Evolutionary conservation across 108 stramenopile genomes (phyloP).

Genomic region (Aurantiochytrium sp.): DNA sequence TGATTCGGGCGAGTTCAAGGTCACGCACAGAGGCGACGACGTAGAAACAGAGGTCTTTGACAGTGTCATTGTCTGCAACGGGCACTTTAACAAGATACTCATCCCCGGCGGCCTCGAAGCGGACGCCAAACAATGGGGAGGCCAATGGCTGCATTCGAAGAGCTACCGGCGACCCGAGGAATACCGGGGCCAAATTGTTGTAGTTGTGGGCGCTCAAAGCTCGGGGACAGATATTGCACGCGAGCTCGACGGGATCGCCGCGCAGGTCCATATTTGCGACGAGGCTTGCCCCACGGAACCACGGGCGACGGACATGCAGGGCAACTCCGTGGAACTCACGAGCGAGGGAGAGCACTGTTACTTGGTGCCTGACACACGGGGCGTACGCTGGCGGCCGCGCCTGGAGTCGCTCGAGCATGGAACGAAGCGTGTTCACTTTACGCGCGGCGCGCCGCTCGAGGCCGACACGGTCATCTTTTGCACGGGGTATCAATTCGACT

Average conservation of each 20-base stretch:
- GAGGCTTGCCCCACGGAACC: neutral
- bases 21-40: neutral
- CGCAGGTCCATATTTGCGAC: neutral
- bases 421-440: neutral
- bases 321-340: neutral
- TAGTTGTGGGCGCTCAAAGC: slow-evolving; percentile 16
- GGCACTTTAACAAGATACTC: neutral
- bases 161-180: neutral
- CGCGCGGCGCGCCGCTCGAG: neutral
- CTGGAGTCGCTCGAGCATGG: neutral
- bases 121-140: neutral
- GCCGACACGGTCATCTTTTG: slow-evolving; percentile 11
- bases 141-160: neutral
- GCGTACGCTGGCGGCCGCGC: neutral
- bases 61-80: neutral
- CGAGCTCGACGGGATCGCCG: neutral
- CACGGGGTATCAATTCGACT: slow-evolving; percentile 13
- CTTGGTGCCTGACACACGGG: neutral
- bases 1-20: neutral
- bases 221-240: slow-evolving; percentile 20
- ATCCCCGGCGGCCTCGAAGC: neutral
- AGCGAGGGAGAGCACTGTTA: neutral
- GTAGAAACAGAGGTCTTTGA: neutral
- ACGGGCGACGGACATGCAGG: neutral
- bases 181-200: neutral